Conservation (phyloP, 129 eudicot species). For the Flaveria brownii region DNA sequence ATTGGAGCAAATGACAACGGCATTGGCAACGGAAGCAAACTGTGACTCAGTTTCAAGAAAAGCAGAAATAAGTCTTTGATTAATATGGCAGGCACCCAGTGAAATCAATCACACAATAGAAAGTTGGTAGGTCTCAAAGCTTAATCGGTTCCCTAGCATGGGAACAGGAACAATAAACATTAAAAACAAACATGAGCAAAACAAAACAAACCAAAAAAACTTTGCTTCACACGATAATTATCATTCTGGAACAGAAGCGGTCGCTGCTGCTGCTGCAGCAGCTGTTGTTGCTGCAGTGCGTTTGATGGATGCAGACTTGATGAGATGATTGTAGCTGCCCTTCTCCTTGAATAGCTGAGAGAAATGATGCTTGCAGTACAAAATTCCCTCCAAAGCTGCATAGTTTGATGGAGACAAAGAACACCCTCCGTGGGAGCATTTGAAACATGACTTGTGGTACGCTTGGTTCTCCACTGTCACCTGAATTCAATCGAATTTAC, state of each 20-base stretch:
- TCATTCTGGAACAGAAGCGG: constrained; percentile 66
- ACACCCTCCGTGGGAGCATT: constrained; percentile 97
- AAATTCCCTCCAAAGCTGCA: constrained; percentile 83
- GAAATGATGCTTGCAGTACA: constrained; percentile 96
- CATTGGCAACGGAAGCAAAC: background rate
- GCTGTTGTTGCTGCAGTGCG: constrained; percentile 46
- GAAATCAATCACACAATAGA: constrained; percentile 40
- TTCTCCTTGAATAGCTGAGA: constrained; percentile 96
- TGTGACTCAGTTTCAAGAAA: constrained; percentile 8
- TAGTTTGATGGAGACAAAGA: constrained; percentile 84
- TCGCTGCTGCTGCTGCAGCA: constrained; percentile 35
- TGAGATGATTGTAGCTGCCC: constrained; percentile 93
- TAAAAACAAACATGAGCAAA: constrained; percentile 38
- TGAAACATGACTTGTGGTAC: constrained; percentile 89
- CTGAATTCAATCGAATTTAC: constrained; percentile 36
- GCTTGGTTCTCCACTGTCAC: constrained; percentile 89
- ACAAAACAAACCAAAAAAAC: constrained; percentile 40
- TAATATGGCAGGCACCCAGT: constrained; percentile 33
- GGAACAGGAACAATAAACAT: constrained; percentile 23
- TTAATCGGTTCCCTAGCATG: constrained; percentile 32
- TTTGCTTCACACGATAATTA: constrained; percentile 4
- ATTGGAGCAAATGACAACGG: constrained; percentile 15
- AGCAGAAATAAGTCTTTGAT: constrained; percentile 17
- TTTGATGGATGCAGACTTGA: constrained; percentile 84
- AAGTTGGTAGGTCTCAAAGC: constrained; percentile 29